Base-by-base conservation (phyloP, 228 moss, liverwort and hornwort species). In the Sphagnum magellanicum region DNA sequence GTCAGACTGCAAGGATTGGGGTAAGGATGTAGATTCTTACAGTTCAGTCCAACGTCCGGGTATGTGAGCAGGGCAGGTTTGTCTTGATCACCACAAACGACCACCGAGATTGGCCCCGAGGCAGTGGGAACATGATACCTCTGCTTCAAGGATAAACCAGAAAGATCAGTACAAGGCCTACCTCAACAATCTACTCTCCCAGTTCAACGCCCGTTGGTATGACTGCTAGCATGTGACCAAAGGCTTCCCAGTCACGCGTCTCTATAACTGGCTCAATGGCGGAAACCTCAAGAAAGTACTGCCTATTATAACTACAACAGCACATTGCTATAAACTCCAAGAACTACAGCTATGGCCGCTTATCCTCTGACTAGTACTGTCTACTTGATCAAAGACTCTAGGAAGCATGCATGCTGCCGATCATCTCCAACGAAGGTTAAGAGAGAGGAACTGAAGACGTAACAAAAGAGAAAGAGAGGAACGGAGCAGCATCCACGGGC, bases 51-150 rank as follows among this genome's bases (percentile, higher is more conserved):
- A 5, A 93, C 87, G 59, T 98, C 98, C 5, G 98, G 92, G 75
- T 98, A 98, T 0, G 98, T 92, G 60, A 98, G 66, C 52, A 98
- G 91, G 32, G 94, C 98, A 48, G 98, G 94, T 75, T 98, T 93
- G 55, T 84, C 82, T 69, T 89, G 92, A 65, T 98, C 94, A 66
- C 98, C 98, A 62, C 85, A 86, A 60, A 92, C 90, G 15, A 81
- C 87, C 55, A 98, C 98, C 32, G 88, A 87, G 61, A 98, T 85
- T 6, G 78, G 89, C 14, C 98, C 98, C 63, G 82, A 84, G 16
- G 89, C 84, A 4, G 98, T 98, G 11, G 89, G 86, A 55, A 98
- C 91, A 75, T 74, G 77, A 67, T 89, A 80, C 69, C 92, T 91
- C 98, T 98, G 97, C 67, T 9, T 53, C 14, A 51, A 65, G 50